phyloP scores from a whole-genome alignment of 2,329 filamentous ascomycete genomes.

The Microdochium nivale region DNA sequence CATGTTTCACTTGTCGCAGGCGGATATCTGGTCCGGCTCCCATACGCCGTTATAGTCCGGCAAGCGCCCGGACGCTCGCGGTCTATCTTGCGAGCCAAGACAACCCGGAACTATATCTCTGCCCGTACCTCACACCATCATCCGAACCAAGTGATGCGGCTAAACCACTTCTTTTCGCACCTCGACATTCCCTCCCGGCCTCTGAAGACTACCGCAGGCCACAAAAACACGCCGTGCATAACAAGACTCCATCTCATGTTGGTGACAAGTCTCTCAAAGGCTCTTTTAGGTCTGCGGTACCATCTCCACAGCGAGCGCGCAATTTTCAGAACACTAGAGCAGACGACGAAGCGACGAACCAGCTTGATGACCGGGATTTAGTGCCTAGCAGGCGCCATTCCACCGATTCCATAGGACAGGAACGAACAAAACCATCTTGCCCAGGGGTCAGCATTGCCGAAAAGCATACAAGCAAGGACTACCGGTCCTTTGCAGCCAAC shows the following conservation, averaged over 20 bases:
- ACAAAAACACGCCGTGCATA: neutral
- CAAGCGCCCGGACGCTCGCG: slow-evolving; percentile 75
- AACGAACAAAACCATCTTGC: neutral
- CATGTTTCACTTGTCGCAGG: slow-evolving; percentile 72
- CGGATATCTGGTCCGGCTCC: slow-evolving; percentile 58
- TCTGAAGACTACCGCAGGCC: neutral
- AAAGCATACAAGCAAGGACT: slow-evolving; percentile 40
- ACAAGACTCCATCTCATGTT: neutral
- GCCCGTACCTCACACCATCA: slow-evolving; percentile 38
- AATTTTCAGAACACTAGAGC: neutral
- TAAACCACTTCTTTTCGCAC: slow-evolving; percentile 29
- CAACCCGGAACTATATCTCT: slow-evolving; percentile 63
- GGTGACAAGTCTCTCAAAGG: neutral
- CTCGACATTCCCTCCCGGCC: neutral
- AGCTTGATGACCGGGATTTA: neutral
- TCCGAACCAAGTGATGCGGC: slow-evolving; percentile 35
- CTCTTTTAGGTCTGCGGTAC: neutral
- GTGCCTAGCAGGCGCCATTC: neutral
- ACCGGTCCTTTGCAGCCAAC: slow-evolving; percentile 53
- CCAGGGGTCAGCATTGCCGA: slow-evolving; percentile 31
- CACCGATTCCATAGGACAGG: neutral
- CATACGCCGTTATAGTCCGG: slow-evolving; percentile 68
- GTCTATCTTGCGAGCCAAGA: slow-evolving; percentile 74
- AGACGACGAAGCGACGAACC: neutral
- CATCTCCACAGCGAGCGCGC: neutral